Conservation (phyloP, 2,329 filamentous ascomycete species). For the Aspergillus sp. region DNA sequence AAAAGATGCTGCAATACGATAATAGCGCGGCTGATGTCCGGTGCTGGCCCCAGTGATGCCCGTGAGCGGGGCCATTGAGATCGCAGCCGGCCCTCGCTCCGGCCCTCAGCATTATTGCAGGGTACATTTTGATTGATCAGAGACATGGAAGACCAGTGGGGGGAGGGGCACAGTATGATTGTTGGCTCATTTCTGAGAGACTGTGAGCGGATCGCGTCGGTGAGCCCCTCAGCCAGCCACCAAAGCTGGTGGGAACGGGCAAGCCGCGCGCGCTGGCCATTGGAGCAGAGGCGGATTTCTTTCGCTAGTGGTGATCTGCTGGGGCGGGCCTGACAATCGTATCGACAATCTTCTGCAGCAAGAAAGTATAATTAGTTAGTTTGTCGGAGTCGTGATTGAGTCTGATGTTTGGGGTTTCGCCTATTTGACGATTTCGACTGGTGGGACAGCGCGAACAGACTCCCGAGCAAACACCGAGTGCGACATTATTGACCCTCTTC, state of each 20-base stretch:
- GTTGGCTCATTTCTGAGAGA: not conserved
- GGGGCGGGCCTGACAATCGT: constrained; percentile 6
- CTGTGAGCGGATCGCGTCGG: not conserved
- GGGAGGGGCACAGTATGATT: not conserved
- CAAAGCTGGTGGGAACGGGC: not conserved
- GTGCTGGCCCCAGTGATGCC: not conserved
- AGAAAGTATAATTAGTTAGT: not conserved
- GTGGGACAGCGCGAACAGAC: not conserved
- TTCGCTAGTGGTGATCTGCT: not conserved
- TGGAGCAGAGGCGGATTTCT: not conserved
- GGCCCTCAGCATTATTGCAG: not conserved
- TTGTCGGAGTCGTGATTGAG: not conserved
- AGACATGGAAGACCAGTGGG: not conserved
- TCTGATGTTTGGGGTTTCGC: not conserved
- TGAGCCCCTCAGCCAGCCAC: constrained; percentile 11
- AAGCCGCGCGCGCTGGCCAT: too few relatives aligned
- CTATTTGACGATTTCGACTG: not conserved
- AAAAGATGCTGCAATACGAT: not conserved
- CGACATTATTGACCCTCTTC: not conserved
- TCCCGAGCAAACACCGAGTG: not conserved
- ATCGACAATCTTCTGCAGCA: constrained; percentile 11
- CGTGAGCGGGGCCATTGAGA: constrained; percentile 1
- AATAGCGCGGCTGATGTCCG: not conserved
- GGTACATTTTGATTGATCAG: not conserved
- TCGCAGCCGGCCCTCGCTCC: not conserved